Evolutionary conservation across 73 alveolate genomes (phyloP), one percentile per base, ranked within the genome.

Genomic region (Paramecium bursaria): DNA sequence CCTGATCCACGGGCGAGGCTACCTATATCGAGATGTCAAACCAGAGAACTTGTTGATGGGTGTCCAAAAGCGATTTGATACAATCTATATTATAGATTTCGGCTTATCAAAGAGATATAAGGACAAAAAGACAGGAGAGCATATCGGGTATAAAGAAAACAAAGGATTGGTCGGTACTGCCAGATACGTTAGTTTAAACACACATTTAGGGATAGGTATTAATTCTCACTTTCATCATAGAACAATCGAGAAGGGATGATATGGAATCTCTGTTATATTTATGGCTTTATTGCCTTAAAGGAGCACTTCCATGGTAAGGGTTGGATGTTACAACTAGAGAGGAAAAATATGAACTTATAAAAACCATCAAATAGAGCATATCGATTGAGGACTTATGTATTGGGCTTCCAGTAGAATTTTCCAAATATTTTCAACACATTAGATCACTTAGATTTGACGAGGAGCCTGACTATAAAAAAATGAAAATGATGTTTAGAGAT

Each of bases 171-270:
- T 93, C 39, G 97, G 97, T 14, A 92, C 97, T 26, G 97, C 94
- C 9, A 87, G 97, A 67, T 93, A 93, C 67, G 92, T 92, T 0
- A 86, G 94, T 39, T 74, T 93, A 4, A 87, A 93, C 48, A 85
- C 96, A 44, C 95, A 91, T 75, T 46, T 86, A 19, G 96, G 97
- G 48, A 31, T 86, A 30, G 57, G 49, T 46, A 51, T 46, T 2
- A 6, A 74, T 22, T 39, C n/a, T 33, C 9, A 3, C 11, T 67
- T 19, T 13, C 5, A 21, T 25, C n/a, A 3, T 35, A 31, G 91
- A 85, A 61, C 51, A 93, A 82, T 86, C 96, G 67, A 75, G 98
- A 74, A 86, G 98, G 85, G 98, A 95, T 91, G 98, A 95, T 88
- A 88, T 95, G 82, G 98, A 95, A 85, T 79, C 94, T 27, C 33